Evolutionary conservation across 2,329 filamentous ascomycete species (phyloP).

Genomic region (Colletotrichum lentis): DNA sequence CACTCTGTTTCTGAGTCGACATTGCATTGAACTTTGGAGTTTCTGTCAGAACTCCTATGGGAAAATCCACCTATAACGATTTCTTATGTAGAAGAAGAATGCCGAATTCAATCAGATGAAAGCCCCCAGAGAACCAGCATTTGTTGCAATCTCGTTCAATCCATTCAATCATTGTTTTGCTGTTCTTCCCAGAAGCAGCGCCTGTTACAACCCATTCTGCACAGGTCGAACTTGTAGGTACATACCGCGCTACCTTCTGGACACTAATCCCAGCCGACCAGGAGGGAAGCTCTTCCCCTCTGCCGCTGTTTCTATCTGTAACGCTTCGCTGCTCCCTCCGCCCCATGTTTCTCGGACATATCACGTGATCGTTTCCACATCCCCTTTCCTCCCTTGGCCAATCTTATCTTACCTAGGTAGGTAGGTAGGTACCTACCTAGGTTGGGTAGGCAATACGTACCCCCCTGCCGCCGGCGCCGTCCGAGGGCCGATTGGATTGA

Average conservation of each 20-base stretch:
- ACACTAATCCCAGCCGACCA: conserved; percentile 6
- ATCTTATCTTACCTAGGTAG: background rate
- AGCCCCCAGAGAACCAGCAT: background rate
- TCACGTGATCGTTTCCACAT: conserved; percentile 19
- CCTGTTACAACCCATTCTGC: conserved; percentile 18
- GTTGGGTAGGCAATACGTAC: conserved; percentile 23
- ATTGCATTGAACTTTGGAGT: too few relatives aligned
- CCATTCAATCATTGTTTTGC: background rate
- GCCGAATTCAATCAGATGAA: too few relatives aligned
- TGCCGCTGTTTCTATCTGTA: background rate
- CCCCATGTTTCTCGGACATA: background rate
- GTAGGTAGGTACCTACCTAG: too few relatives aligned
- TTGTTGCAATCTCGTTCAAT: conserved; percentile 1
- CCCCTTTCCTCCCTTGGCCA: background rate
- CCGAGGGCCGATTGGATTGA: conserved; percentile 30
- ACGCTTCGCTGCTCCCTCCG: background rate
- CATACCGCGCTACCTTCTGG: background rate
- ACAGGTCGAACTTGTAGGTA: background rate
- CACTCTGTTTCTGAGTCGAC: background rate
- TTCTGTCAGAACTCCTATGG: too few relatives aligned
- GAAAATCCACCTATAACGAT: too few relatives aligned
- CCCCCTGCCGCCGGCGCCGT: conserved; percentile 24
- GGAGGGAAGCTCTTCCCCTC: conserved; percentile 3
- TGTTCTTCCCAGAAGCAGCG: conserved; percentile 13
- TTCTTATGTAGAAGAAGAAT: too few relatives aligned